phyloP scores from a whole-genome alignment of 176 grass and related monocot genomes.

The Melocanna baccifera region DNA sequence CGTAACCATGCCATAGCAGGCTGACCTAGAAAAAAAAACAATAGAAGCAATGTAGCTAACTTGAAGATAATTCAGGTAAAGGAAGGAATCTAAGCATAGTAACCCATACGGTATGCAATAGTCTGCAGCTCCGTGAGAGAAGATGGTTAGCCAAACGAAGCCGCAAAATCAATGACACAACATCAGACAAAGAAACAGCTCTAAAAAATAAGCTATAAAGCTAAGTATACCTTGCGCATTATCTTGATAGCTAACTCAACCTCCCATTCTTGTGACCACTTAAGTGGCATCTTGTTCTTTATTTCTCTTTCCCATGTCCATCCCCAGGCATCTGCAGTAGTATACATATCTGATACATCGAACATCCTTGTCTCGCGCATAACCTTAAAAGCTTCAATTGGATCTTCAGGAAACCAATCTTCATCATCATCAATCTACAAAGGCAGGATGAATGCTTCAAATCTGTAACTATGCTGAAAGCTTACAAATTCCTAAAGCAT shows the following conservation, averaged over 20 bases:
- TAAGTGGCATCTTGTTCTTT: slow-evolving; percentile 80
- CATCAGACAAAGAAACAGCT: not conserved
- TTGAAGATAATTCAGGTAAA: slow-evolving; percentile 19
- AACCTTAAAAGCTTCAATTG: slow-evolving; percentile 84
- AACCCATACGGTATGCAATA: not conserved
- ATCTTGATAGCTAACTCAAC: slow-evolving; percentile 94
- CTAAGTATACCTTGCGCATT: slow-evolving; percentile 65
- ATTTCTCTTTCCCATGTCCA: slow-evolving; percentile 96
- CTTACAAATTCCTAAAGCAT: not conserved
- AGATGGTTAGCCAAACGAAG: not conserved
- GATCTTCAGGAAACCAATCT: slow-evolving; percentile 90
- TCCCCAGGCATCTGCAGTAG: slow-evolving; percentile 89
- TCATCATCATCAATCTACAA: slow-evolving; percentile 78
- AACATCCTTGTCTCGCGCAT: slow-evolving; percentile 78
- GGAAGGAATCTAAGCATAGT: not conserved
- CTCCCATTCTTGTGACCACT: slow-evolving; percentile 99
- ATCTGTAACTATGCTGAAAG: not conserved
- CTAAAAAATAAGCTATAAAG: not conserved
- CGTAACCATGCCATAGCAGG: not conserved
- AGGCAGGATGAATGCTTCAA: slow-evolving; percentile 29
- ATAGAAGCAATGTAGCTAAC: not conserved
- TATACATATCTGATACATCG: slow-evolving; percentile 82
- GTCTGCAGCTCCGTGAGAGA: not conserved
- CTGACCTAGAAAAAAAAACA: not conserved
- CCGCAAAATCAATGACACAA: not conserved